phyloP scores from a whole-genome alignment of 192 early-diverging fungal genomes.

The Coemansia furcata region DNA sequence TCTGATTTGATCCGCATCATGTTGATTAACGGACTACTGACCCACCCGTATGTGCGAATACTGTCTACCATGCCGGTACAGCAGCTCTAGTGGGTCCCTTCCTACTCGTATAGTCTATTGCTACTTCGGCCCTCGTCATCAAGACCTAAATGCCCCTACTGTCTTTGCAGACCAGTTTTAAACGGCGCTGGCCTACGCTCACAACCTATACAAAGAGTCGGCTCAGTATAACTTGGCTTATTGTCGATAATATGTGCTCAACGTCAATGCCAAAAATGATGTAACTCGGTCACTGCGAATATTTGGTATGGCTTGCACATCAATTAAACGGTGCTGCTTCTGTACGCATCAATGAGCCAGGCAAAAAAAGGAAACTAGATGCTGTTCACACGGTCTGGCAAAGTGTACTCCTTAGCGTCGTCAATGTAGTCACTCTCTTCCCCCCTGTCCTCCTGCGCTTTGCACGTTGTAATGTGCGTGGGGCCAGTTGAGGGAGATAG shows the following conservation, averaged over 20 bases:
- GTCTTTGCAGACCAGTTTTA: no score
- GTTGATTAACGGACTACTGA: no score
- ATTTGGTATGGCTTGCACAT: not conserved
- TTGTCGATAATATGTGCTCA: not conserved
- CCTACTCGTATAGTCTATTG: no score
- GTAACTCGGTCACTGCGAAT: not conserved
- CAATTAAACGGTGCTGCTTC: not conserved
- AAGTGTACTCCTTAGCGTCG: not conserved
- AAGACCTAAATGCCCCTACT: no score
- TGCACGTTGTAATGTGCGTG: not conserved
- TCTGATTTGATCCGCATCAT: not conserved
- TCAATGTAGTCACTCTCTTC: not conserved
- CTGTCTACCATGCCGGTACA: no score
- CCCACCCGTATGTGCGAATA: no score
- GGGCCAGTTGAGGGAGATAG: not conserved
- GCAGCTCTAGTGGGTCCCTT: no score
- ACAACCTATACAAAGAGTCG: not conserved
- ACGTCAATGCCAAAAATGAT: not conserved
- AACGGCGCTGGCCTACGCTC: not conserved
- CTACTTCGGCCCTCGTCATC: no score
- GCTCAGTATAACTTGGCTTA: not conserved
- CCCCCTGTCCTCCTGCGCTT: not conserved
- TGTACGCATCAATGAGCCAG: not conserved
- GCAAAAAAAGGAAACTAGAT: not conserved
- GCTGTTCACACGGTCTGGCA: not conserved